phyloP scores from a whole-genome alignment of 2,329 filamentous ascomycete genomes.

The Epichloe gansuensis region DNA sequence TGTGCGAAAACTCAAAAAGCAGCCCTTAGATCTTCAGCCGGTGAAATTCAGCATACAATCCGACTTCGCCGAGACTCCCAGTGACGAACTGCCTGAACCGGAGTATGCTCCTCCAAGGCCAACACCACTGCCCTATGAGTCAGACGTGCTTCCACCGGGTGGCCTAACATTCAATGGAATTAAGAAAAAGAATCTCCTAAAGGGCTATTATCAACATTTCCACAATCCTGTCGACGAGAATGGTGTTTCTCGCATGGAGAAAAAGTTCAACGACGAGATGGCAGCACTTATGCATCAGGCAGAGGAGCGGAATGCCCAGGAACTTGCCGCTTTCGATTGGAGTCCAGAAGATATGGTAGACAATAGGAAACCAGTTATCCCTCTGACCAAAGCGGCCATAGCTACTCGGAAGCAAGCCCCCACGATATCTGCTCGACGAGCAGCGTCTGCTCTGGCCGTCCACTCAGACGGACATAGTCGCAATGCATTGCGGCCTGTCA shows the following conservation, averaged over 20 bases:
- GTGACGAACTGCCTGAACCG: slow-evolving; percentile 68
- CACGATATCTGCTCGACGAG: slow-evolving; percentile 33
- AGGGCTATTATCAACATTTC: slow-evolving; percentile 48
- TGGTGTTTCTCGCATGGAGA: slow-evolving; percentile 49
- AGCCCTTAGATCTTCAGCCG: slow-evolving; percentile 35
- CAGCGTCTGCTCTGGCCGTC: slow-evolving; percentile 39
- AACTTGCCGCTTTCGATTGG: slow-evolving; percentile 51
- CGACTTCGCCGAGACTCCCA: slow-evolving; percentile 30
- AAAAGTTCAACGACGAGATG: slow-evolving; percentile 43
- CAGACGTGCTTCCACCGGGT: slow-evolving; percentile 50
- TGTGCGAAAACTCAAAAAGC: slow-evolving; percentile 45
- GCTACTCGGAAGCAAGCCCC: slow-evolving; percentile 11
- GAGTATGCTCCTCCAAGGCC: slow-evolving; percentile 79
- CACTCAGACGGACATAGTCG: slow-evolving; percentile 10
- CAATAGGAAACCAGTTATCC: slow-evolving; percentile 11
- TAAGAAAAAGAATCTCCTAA: slow-evolving; percentile 45
- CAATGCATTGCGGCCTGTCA: background rate
- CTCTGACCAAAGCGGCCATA: background rate
- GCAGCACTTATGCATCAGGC: slow-evolving; percentile 40
- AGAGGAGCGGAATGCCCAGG: slow-evolving; percentile 54
- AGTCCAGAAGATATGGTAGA: slow-evolving; percentile 43
- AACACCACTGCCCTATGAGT: slow-evolving; percentile 52
- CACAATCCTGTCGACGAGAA: slow-evolving; percentile 53
- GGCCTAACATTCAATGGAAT: slow-evolving; percentile 44
- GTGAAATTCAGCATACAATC: slow-evolving; percentile 52